phyloP scores from a whole-genome alignment of 2,329 filamentous ascomycete species.

The Furcasterigmium sp. region DNA sequence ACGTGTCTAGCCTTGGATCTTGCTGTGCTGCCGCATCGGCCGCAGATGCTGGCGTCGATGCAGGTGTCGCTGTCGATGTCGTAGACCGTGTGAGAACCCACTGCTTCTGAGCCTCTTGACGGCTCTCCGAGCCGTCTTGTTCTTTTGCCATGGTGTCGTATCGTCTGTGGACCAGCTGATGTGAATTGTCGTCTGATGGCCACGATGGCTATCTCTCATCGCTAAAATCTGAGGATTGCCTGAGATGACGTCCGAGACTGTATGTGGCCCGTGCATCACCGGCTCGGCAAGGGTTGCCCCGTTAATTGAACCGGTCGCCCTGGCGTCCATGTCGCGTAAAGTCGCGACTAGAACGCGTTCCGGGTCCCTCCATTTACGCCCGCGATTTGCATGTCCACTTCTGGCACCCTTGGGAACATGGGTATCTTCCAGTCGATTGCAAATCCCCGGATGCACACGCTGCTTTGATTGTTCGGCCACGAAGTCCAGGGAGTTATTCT shows the following conservation, averaged over 20 bases:
- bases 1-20: conserved; percentile 1
- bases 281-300: conserved; percentile 3
- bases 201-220: background rate
- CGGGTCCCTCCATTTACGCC: conserved; percentile 2
- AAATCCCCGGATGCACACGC: background rate
- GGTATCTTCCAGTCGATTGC: background rate
- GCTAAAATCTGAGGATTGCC: conserved; percentile 10
- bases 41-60: background rate
- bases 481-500: too few species aligned
- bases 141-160: background rate
- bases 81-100: background rate
- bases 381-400: conserved; percentile 5
- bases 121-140: background rate
- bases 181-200: background rate
- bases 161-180: background rate
- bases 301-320: conserved; percentile 13
- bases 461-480: background rate
- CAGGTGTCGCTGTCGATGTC: background rate
- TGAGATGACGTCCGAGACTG: conserved; percentile 12
- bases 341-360: conserved; percentile 11
- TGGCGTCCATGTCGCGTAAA: conserved; percentile 13
- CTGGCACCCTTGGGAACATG: background rate
- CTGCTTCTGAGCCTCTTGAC: background rate
- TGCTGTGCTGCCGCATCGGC: background rate
- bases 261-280: conserved; percentile 8